Conservation (phyloP, 2,329 filamentous ascomycete genomes). For the Fusarium verrucosum region DNA sequence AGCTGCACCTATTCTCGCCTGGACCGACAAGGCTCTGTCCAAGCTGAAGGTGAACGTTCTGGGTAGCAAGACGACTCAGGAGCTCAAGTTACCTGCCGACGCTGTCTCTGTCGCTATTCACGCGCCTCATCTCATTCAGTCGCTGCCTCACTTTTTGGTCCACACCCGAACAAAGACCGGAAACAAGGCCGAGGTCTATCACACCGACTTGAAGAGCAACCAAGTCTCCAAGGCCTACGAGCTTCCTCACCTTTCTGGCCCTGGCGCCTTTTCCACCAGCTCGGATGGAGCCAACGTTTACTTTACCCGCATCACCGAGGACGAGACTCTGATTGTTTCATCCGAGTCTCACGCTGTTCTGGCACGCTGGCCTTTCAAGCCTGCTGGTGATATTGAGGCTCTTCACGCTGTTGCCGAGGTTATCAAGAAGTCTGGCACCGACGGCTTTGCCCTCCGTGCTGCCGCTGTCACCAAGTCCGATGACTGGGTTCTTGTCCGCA, state of each 20-base stretch:
- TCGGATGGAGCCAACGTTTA: slow-evolving; percentile 83
- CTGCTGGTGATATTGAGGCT: slow-evolving; percentile 55
- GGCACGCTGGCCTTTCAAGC: slow-evolving; percentile 74
- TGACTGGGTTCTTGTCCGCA: slow-evolving; percentile 85
- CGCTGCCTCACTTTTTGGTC: slow-evolving; percentile 83
- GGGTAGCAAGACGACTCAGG: slow-evolving; percentile 65
- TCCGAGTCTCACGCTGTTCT: slow-evolving; percentile 81
- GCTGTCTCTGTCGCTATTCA: slow-evolving; percentile 71
- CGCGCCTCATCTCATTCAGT: slow-evolving; percentile 75
- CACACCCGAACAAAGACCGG: slow-evolving; percentile 76
- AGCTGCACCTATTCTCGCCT: slow-evolving; percentile 77
- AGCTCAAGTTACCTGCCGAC: slow-evolving; percentile 60
- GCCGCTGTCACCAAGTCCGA: slow-evolving; percentile 73
- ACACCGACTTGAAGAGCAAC: slow-evolving; percentile 76
- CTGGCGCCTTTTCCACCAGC: slow-evolving; percentile 81
- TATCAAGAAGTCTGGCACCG: slow-evolving; percentile 70
- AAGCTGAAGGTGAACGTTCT: slow-evolving; percentile 78
- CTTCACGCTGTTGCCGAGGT: slow-evolving; percentile 84
- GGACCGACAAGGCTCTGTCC: slow-evolving; percentile 71
- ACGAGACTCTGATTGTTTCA: slow-evolving; percentile 77
- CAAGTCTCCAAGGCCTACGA: slow-evolving; percentile 81
- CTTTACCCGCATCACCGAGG: slow-evolving; percentile 82
- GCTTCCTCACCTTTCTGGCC: slow-evolving; percentile 74
- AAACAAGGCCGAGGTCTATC: slow-evolving; percentile 87
- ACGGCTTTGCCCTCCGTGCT: slow-evolving; percentile 79